These are phyloP conservation scores for Dendryphion nanum DNA, from an alignment of 2,329 filamentous ascomycete genomes.

Conservation along the genomic window DNA sequence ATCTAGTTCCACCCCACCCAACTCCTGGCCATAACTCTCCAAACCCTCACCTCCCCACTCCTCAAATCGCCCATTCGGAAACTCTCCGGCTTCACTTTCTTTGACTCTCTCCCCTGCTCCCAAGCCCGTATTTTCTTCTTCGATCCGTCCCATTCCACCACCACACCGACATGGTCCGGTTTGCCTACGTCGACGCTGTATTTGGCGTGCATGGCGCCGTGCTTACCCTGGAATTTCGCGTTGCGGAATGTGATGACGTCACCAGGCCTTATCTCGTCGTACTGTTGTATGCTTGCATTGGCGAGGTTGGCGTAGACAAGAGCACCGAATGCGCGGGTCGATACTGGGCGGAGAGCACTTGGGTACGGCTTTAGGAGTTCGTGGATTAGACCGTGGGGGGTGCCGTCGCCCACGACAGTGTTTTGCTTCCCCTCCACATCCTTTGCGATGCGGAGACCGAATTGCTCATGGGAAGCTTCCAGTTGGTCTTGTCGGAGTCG, in stretches of 20 bases:
- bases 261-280: conserved; percentile 88
- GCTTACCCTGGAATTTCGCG: conserved; percentile 90
- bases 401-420: conserved; percentile 79
- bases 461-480: conserved; percentile 78
- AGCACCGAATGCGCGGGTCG: conserved; percentile 86
- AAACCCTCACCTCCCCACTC: conserved; percentile 94
- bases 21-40: conserved; percentile 86
- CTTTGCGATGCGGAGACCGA: conserved; percentile 74
- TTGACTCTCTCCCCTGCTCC: conserved; percentile 92
- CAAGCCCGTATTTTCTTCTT: conserved; percentile 96
- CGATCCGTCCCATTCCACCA: conserved; percentile 95
- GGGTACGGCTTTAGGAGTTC: conserved; percentile 73
- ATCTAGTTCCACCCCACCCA: conserved; percentile 77
- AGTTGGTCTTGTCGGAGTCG: conserved; percentile 88
- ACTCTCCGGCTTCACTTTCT: conserved; percentile 90
- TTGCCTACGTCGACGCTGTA: conserved; percentile 87
- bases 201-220: conserved; percentile 92
- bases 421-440: conserved; percentile 72
- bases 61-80: conserved; percentile 90
- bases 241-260: conserved; percentile 94
- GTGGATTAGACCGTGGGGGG: conserved; percentile 71
- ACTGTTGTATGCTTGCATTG: conserved; percentile 85
- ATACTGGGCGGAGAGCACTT: conserved; percentile 76
- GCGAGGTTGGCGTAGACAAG: conserved; percentile 92
- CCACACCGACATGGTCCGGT: conserved; percentile 82